phyloP scores from a whole-genome alignment of 2,329 filamentous ascomycete genomes.

The Tolypocladium ovalisporum region DNA sequence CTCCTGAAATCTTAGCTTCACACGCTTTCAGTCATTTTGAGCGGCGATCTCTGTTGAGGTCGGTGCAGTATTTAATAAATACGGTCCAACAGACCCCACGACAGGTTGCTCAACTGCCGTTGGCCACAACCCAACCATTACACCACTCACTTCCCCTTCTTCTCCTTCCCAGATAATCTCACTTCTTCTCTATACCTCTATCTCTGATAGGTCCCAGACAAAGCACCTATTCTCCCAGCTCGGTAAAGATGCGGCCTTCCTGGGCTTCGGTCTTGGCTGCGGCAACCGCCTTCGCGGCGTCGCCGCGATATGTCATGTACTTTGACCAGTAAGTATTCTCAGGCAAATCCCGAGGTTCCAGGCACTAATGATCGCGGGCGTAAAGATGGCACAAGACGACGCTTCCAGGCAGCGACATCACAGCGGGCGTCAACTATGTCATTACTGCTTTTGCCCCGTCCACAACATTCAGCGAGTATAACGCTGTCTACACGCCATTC shows the following conservation, averaged over 20 bases:
- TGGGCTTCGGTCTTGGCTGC: slow-evolving; percentile 7
- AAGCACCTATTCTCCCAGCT: not conserved
- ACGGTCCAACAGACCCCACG: not conserved
- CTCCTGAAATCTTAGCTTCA: not conserved
- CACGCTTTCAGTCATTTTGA: not conserved
- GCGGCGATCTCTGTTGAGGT: not conserved
- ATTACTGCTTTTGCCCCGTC: slow-evolving; percentile 44
- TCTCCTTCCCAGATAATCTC: not conserved
- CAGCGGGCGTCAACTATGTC: slow-evolving; percentile 39
- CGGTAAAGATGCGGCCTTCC: slow-evolving; percentile 6
- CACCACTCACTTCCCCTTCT: not conserved
- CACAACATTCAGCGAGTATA: slow-evolving; percentile 31
- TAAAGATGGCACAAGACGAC: slow-evolving; percentile 28
- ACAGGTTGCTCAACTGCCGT: not conserved
- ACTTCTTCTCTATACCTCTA: not conserved
- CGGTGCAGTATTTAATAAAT: not conserved
- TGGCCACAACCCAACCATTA: not conserved
- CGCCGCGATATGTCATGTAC: slow-evolving; percentile 28
- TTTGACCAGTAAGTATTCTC: slow-evolving; percentile 29
- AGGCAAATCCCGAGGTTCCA: not conserved
- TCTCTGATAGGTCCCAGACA: no score
- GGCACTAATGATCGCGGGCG: not conserved
- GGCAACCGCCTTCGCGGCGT: slow-evolving; percentile 9
- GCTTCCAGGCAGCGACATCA: slow-evolving; percentile 24
- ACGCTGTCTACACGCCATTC: slow-evolving; percentile 39